Evolutionary conservation across 2,329 filamentous ascomycete species (phyloP), one percentile per base, ranked within the genome.

Genomic region (Pseudogymnoascus sp.): DNA sequence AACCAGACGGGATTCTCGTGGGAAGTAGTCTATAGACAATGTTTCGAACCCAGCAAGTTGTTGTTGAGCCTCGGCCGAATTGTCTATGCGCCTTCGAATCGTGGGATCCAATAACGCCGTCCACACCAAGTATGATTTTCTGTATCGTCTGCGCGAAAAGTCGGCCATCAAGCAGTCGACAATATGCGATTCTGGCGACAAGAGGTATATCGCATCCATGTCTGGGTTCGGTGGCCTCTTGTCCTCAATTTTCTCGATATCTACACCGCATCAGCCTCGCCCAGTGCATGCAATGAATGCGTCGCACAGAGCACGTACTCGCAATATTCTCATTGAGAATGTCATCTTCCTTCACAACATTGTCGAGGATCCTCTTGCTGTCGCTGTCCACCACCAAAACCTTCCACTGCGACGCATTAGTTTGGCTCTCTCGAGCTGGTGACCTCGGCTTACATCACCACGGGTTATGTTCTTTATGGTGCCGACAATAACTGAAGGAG

Each of bases 261-360:
- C 92, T 96, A 75, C 64, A 22, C 63, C 19, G 58, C 61, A 61
- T 61, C 63, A 59, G 65, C 28, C 12, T 60, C 52, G 35, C 35
- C 19, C 58, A 19, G 42, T 64, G 60, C 55, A 62, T 41, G 67
- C 60, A 67, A 64, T 41, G 64, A 67, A 64, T 41, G 64, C 42
- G 45, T 60, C 12, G 42, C 60, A 19, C 19, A 55, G 14, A 30
- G 3, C n/a, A 71, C 71, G 52, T 69, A 96, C 92, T 96, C 68
- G 92, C 93, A 76, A 99, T 90, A 74, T 96, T 96, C 77, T 92
- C 86, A 74, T 96, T 95, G 77, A 99, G 88, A 68, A 99, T 95
- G 72, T 97, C 91, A 84, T 99, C 93, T 79, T 97, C 90, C 71
- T 91, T 93, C 73, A 93, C 85, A 55, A 91, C 89, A 80, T 93